Percentiles rank a stretch among this genome's conserved stretches.
Conservation (phyloP, 139 green algal genomes). For the Nannochloris sp. region DNA sequence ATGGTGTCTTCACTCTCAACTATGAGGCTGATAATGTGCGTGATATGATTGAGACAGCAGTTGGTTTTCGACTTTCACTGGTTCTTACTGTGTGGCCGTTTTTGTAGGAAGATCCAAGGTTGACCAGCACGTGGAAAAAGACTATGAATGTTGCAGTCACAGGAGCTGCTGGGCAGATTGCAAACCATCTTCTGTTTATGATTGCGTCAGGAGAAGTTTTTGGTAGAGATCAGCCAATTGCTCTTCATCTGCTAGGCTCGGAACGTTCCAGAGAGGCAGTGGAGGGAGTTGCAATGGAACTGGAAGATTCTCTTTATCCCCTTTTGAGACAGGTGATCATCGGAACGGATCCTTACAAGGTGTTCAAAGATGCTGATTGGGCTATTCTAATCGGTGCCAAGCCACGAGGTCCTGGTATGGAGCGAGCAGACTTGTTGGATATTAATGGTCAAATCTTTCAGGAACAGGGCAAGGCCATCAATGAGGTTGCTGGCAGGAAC, state of each 20-base stretch:
- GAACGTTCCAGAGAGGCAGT: slow-evolving; percentile 65
- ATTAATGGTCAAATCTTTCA: slow-evolving; percentile 84
- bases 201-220: slow-evolving; percentile 46
- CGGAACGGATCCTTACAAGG: slow-evolving; percentile 60
- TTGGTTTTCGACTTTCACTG: not conserved
- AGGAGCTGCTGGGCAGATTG: slow-evolving; percentile 67
- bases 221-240: slow-evolving; percentile 77
- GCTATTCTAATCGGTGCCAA: slow-evolving; percentile 88
- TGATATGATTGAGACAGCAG: not conserved
- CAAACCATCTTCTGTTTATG: slow-evolving; percentile 91
- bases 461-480: slow-evolving; percentile 66
- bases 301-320: slow-evolving; percentile 90
- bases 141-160: slow-evolving; percentile 43
- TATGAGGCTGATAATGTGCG: slow-evolving; percentile 30
- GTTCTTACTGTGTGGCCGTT: not conserved
- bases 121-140: slow-evolving; percentile 63
- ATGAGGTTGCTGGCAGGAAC: slow-evolving; percentile 60
- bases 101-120: slow-evolving; percentile 39
- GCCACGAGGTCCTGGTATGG: slow-evolving; percentile 83
- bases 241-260: slow-evolving; percentile 72
- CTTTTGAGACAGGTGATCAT: slow-evolving; percentile 73
- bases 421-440: slow-evolving; percentile 81
- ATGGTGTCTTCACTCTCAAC: slow-evolving; percentile 18
- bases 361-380: slow-evolving; percentile 86
- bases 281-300: slow-evolving; percentile 91